phyloP scores from a whole-genome alignment of 2,329 filamentous ascomycete genomes.

The Stagonosporopsis cucurbitacearum region DNA sequence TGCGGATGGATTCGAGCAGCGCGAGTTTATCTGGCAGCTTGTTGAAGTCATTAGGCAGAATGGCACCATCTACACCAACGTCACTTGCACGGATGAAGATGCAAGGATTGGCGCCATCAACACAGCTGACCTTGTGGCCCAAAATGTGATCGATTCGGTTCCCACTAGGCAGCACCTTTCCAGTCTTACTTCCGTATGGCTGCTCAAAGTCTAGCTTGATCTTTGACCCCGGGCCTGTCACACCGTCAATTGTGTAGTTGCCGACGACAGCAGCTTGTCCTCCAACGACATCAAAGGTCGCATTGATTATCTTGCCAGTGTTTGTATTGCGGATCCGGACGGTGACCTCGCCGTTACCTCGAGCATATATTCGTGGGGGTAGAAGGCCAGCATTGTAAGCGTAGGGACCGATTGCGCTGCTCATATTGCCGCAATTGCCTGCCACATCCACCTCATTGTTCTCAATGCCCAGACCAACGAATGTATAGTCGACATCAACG shows the following conservation, averaged over 20 bases:
- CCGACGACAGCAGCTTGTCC: slow-evolving; percentile 59
- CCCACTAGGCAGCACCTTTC: slow-evolving; percentile 66
- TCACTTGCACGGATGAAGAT: slow-evolving; percentile 66
- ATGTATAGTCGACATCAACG: slow-evolving; percentile 71
- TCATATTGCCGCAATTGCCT: slow-evolving; percentile 81
- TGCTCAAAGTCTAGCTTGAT: slow-evolving; percentile 67
- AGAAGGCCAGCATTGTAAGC: slow-evolving; percentile 64
- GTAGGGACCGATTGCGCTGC: slow-evolving; percentile 71
- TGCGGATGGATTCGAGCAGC: slow-evolving; percentile 64
- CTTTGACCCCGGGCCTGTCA: slow-evolving; percentile 63
- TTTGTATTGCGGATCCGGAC: slow-evolving; percentile 75
- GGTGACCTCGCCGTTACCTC: slow-evolving; percentile 48
- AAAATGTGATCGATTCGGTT: slow-evolving; percentile 60
- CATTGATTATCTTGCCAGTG: slow-evolving; percentile 68
- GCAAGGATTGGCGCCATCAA: slow-evolving; percentile 70
- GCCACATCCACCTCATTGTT: slow-evolving; percentile 68
- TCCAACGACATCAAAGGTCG: slow-evolving; percentile 61
- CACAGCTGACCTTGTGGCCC: slow-evolving; percentile 60
- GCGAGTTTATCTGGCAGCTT: slow-evolving; percentile 57
- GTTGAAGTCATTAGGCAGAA: slow-evolving; percentile 63
- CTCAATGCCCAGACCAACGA: slow-evolving; percentile 71
- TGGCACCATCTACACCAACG: slow-evolving; percentile 57
- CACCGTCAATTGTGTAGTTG: slow-evolving; percentile 68
- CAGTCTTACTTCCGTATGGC: slow-evolving; percentile 69
- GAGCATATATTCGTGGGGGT: slow-evolving; percentile 32